Evolutionary conservation across 805 yeast species (phyloP), one percentile per base, ranked within the genome.

Genomic region (Suhomyces sp.): DNA sequence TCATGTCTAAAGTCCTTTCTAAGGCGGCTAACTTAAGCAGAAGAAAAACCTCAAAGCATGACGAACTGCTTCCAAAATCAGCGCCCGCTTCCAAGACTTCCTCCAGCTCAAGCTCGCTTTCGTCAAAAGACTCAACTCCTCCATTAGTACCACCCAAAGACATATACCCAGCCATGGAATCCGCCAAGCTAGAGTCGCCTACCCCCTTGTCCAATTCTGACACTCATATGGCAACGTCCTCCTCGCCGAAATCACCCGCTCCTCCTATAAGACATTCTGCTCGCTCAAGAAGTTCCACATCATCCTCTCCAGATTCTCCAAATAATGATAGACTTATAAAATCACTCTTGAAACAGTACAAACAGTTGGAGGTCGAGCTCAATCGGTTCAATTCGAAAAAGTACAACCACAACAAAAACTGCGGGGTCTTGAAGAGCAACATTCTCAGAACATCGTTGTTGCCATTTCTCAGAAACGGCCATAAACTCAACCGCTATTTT

Each of bases 401-500:
- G 47, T 57, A 52, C 50, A 57, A 57, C 50, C 36, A 48, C 51
- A 51, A 24, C 45, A 54, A 55, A 31, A 51, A 53, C 40, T 68
- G 68, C 50, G 71, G 73, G 8, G 65, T 74, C 5, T 54, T 67
- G n/a, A 75, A 76, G 56, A 66, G 80, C 2, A 82, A 81, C 60
- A 68, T 81, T 12, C 63, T 82, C 29, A 65, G 86, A 38, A 72
- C 81, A 2, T 66, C 76, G 4, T 64, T 82, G 19, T 64, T 82
- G 26, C 82, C 81, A 17, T 76, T 74, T 55, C 61, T 80, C 15
- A 62, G 83, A 50, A 60, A 62, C 23, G 58, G 58, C 46, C 63
- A 58, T 23, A 57, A 57, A 36, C 54, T 71, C 19, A 63, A 63
- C 38, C 55, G 60, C 7, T 51, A 57, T 27, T 64, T 70, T 33